Evolutionary conservation across 208 protist species (phyloP), one percentile per base, ranked within the genome.

Genomic region (Endotrypanum monterogeii): DNA sequence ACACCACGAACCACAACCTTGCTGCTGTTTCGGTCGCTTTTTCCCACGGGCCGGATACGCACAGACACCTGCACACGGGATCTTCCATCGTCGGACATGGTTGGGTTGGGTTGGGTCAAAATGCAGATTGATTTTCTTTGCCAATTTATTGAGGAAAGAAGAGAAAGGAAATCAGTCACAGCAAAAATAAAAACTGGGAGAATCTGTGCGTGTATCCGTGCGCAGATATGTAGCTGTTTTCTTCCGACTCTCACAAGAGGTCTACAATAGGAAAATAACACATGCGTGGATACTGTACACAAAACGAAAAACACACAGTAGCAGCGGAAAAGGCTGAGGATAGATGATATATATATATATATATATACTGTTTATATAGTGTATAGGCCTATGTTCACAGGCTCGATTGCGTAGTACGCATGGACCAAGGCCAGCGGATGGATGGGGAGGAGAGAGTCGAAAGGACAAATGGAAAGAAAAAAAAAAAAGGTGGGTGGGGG

Each of bases 1-100:
- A 30, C 57, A 9, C 35, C 41, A 12, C 41, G 55, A 28, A 83
- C 67, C 0, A 63, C 76, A 14, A 79, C 44, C n/a, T 89, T 77
- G 5, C 60, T 58, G 3, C n/a, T 58, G 14, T 82, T 44, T 58
- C 61, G 60, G 61, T 79, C 72, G 6, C 35, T 32, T 61, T 82
- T 83, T 6, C 41, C 46, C 32, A 78, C 52, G 9, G 82, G 80
- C 1, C 80, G 70, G 54, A 88, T 76, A 7, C 83, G 71, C 35
- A 88, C 44, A 23, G 83, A 61, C 28, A 88, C 83, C 63, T 86
- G 71, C 8, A 84, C 79, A 11, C 83, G 75, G 23, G 80, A 80
- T 20, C 55, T 62, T 35, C 70, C 63, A 68, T 78, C 79, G 44
- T 58, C 65, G 23, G 63, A 51, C 56, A 62, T 67, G 41, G 39